These are phyloP conservation scores for Chaetomium olivaceum DNA, from an alignment of 2,329 filamentous ascomycete species.

Conservation along the genomic window DNA sequence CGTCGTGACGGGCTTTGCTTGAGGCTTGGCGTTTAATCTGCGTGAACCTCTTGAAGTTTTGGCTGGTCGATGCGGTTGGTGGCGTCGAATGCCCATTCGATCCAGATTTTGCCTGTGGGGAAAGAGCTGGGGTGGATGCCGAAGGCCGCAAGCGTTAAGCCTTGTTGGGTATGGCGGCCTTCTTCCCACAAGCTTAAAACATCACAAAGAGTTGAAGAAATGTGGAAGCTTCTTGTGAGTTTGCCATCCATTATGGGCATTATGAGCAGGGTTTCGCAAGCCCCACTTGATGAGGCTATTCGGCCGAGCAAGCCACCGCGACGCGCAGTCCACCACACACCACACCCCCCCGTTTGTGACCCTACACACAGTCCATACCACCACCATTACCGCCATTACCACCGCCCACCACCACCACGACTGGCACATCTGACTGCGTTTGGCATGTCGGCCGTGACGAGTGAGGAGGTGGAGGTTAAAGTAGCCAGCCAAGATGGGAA, in stretches of 20 bases:
- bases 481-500: background rate
- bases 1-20: conserved; percentile 13
- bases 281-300: conserved; percentile 20
- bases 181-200: conserved; percentile 16
- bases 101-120: conserved; percentile 22
- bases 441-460: conserved; percentile 13
- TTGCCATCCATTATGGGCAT: too few species aligned
- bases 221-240: background rate
- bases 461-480: background rate
- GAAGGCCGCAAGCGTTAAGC: conserved; percentile 19
- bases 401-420: conserved; percentile 18
- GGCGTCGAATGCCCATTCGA: conserved; percentile 10
- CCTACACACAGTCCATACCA: background rate
- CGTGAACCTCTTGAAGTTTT: conserved; percentile 25
- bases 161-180: conserved; percentile 20
- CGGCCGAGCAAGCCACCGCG: conserved; percentile 25
- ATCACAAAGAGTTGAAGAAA: background rate
- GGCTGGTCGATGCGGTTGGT: conserved; percentile 20
- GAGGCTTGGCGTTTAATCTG: conserved; percentile 23
- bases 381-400: conserved; percentile 5
- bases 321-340: background rate
- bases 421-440: conserved; percentile 17
- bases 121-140: conserved; percentile 16
- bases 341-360: conserved; percentile 5
- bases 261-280: conserved; percentile 4